phyloP scores from a whole-genome alignment of 495 filamentous ascomycete genomes.

The Annulohypoxylon stygium region DNA sequence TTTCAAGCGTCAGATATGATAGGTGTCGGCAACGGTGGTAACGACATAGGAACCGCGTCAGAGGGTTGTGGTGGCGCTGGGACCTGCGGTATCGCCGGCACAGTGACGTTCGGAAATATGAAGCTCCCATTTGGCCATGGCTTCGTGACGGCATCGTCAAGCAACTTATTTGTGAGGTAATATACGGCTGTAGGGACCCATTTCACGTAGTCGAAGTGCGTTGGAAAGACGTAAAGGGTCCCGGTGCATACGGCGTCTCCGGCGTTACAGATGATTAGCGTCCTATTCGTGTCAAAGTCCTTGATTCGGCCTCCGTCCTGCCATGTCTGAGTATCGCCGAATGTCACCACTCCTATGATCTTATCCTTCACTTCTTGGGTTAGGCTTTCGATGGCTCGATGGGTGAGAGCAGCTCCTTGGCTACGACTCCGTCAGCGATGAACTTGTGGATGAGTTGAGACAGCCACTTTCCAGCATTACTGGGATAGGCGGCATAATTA shows the following conservation, averaged over 20 bases:
- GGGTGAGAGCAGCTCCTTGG: conserved; percentile 66
- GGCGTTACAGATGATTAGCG: conserved; percentile 65
- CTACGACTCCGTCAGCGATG: conserved; percentile 41
- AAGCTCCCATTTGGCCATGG: conserved; percentile 49
- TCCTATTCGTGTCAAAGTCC: conserved; percentile 58
- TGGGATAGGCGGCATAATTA: conserved; percentile 22
- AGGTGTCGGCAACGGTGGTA: conserved; percentile 31
- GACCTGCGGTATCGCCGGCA: conserved; percentile 22
- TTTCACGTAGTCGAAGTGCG: conserved; percentile 63
- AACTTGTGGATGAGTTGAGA: background rate
- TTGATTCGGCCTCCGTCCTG: conserved; percentile 61
- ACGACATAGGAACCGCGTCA: conserved; percentile 15
- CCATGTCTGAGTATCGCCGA: conserved; percentile 65
- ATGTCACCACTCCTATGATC: conserved; percentile 65
- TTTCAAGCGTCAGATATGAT: background rate
- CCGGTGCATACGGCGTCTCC: conserved; percentile 66
- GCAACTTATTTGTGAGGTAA: conserved; percentile 46
- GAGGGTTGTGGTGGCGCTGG: conserved; percentile 32
- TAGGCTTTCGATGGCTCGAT: conserved; percentile 60
- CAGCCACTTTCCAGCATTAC: background rate
- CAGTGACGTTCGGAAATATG: conserved; percentile 36
- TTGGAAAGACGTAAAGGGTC: conserved; percentile 58
- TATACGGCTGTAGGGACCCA: conserved; percentile 50
- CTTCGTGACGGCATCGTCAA: conserved; percentile 32
- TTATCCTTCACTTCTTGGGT: conserved; percentile 54